These are phyloP conservation scores for Phytophthora kernoviae DNA, from an alignment of 352 stramenopile species.

Conservation along the genomic window DNA sequence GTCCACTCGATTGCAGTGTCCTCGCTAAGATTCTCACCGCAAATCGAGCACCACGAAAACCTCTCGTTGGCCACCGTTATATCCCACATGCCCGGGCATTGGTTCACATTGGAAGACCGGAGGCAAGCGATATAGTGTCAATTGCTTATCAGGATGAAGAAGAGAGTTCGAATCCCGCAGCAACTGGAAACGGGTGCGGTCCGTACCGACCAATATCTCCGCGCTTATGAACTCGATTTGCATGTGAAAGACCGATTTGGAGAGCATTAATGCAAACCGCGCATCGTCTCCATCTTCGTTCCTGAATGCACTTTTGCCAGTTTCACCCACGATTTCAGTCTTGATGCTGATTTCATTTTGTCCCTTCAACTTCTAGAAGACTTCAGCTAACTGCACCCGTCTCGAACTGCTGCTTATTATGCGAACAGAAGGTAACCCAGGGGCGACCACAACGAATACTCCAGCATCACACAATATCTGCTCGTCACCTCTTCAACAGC, in stretches of 20 bases:
- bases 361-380: conserved; percentile 1
- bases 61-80: background rate
- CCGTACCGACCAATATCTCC: conserved; percentile 1
- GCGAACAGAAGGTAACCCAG: background rate
- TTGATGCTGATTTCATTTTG: too few relatives aligned
- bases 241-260: background rate
- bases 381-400: background rate
- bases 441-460: conserved; percentile 11
- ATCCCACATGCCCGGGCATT: too few relatives aligned
- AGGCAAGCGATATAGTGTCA: conserved; percentile 13
- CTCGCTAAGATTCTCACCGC: conserved; percentile 1
- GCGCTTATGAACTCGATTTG: background rate
- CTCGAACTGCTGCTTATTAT: background rate
- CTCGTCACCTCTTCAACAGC: conserved; percentile 10
- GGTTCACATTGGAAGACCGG: background rate
- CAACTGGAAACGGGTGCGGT: conserved; percentile 2
- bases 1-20: background rate
- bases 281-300: conserved; percentile 1
- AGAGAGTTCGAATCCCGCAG: conserved; percentile 6
- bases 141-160: conserved; percentile 4
- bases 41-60: conserved; percentile 8
- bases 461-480: conserved; percentile 4
- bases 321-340: background rate
- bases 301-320: background rate
- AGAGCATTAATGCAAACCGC: conserved; percentile 3